Base-by-base conservation (phyloP, 306 rosid genomes). In the Pterocarpus macrocarpus region DNA sequence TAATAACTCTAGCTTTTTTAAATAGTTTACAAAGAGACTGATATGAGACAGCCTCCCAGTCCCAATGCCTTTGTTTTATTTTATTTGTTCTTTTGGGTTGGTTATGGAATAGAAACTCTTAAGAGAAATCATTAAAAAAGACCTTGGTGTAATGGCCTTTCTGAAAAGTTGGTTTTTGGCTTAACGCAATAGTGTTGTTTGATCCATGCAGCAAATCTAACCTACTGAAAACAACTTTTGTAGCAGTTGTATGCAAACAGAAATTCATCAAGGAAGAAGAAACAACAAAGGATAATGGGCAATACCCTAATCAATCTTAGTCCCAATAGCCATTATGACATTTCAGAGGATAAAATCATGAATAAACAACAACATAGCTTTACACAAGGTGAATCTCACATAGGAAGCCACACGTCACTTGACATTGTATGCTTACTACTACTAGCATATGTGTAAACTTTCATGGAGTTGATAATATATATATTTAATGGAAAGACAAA, bases 241-340 rank as follows among this genome's bases (percentile, higher is more conserved):
- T 45, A 39, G 4, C 15, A 30, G 41, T 50, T 15, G 47, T 17
- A 71, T 49, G 14, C 32, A 50, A 71, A 45, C 47, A 16, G 41
- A 52, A 53, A 5, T 35, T 71, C 64, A 35, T 53, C 64, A 8
- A 61, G 50, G 64, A 53, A 71, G 50, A 53, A 71, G 33, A 14
- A 7, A 73, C 8, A 41, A 13, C 13, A 73, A 72, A 16, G 8
- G 30, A 45, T 49, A 41, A 74, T 41, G 66, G 39, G 55, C 15
- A 57, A 57, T 28, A 11, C 56, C 68, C 53, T 35, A 17, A 73
- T 38, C 53, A 57, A 73, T 74, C 69, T 43, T 16, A 41, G 72
- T 67, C 55, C 36, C 16, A 43, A 4, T 16, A 67, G 72, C 72
- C 36, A 67, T 39, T 67, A 15, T 13, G 67, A 43, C 78, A 44